Evolutionary conservation across 495 filamentous ascomycete genomes (phyloP), one percentile per base, ranked within the genome.

Genomic region (Aspergillus mulundensis): DNA sequence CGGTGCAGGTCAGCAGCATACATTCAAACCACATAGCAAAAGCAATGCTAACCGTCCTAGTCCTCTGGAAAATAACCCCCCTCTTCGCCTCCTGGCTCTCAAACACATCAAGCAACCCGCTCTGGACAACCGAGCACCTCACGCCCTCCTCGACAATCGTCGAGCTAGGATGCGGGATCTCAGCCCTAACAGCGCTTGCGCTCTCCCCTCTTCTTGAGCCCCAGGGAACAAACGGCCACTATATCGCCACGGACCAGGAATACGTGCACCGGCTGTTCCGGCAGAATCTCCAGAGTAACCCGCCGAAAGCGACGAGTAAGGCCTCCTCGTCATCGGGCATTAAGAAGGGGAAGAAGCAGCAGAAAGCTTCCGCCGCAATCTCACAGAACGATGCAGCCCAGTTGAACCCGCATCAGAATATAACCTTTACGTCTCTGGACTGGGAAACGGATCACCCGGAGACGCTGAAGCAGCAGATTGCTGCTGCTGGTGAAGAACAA

Each of bases 11-110:
- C n/a, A n/a, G n/a, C n/a, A n/a, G n/a, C n/a, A n/a, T n/a, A n/a
- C n/a, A 70, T 40, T 40, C 15, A 16, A 40, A 40, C 25, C 25
- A 28, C 4, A 28, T 28, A 28, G 25, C 25, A 28, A 8, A 4
- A 28, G 25, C n/a, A n/a, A 36, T 34, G 24, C 47, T 21, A 36
- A 36, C 12, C 2, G 32, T 14, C 1, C 28, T 16, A 50, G 90
- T 93, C 18, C 74, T 95, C 15, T 98, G 94, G 94, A 94, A 89
- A 75, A 87, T 96, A 63, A 95, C 91, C 3, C 91, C 94, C 19
- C 73, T 82, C 50, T 85, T 97, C 66, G 88, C 94, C 12, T 77
- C 85, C 65, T 98, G 91, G 91, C 74, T 97, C 34, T 74, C 81
- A 23, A 75, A 77, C 11, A 12, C 15, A 5, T 61, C 75, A n/a